phyloP scores from a whole-genome alignment of 1,284 basidiomycete species.

The Tremellales sp. region DNA sequence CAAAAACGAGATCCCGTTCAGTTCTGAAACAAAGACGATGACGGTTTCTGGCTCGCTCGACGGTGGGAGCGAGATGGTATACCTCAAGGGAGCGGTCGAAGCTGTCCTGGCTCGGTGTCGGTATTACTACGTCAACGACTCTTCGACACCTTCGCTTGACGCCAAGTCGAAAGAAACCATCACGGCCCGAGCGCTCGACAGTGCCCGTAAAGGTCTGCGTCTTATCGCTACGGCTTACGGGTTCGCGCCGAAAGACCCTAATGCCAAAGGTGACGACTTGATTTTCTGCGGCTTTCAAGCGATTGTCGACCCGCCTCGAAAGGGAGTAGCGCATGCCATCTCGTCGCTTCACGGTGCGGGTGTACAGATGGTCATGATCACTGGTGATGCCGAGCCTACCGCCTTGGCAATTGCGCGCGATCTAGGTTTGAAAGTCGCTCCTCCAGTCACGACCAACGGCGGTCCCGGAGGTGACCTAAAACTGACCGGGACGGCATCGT shows the following conservation, averaged over 20 bases:
- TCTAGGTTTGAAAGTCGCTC: constrained; percentile 64
- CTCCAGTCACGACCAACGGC: too few relatives aligned
- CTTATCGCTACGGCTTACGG: constrained; percentile 90
- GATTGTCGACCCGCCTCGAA: constrained; percentile 91
- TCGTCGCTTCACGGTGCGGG: constrained; percentile 73
- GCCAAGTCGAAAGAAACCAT: constrained; percentile 63
- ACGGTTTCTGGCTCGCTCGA: constrained; percentile 67
- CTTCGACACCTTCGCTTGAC: constrained; percentile 73
- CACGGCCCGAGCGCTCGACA: constrained; percentile 62
- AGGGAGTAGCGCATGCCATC: constrained; percentile 87
- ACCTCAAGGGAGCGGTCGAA: constrained; percentile 91
- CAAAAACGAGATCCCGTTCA: constrained; percentile 78
- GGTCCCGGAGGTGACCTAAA: constrained; percentile 14
- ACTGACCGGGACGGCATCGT: constrained; percentile 25
- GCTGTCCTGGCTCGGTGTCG: constrained; percentile 77
- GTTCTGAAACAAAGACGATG: constrained; percentile 90
- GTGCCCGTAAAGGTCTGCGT: constrained; percentile 72
- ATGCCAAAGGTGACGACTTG: constrained; percentile 48
- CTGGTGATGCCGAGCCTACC: constrained; percentile 88
- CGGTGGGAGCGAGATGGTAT: constrained; percentile 65
- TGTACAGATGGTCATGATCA: constrained; percentile 97
- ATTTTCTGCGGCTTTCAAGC: constrained; percentile 90
- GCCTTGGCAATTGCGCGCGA: constrained; percentile 83
- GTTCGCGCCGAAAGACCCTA: constrained; percentile 53
- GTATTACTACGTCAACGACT: constrained; percentile 81